Evolutionary conservation across 768 basidiomycete species (phyloP).

Genomic region (Coprinellus micaceus): DNA sequence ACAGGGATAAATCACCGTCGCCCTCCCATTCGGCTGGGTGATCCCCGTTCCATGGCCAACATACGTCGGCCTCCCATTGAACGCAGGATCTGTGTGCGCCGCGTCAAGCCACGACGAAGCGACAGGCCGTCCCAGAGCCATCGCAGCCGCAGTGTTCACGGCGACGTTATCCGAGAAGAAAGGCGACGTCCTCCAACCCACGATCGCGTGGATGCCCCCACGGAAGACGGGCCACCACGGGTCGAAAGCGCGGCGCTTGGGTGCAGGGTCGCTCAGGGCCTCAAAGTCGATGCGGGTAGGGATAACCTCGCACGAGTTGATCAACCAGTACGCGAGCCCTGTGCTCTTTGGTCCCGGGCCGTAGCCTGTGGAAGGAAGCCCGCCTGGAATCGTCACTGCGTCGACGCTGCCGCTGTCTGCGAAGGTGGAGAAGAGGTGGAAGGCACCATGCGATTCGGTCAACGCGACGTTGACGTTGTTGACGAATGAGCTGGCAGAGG

Average conservation of each 20-base stretch:
- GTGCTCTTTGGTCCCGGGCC: too few species aligned
- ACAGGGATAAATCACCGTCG: neutral
- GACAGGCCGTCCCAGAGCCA: conserved; percentile 6
- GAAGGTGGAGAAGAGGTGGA: conserved; percentile 6
- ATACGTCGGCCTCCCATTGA: neutral
- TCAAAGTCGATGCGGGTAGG: conserved; percentile 6
- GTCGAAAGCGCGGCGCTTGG: neutral
- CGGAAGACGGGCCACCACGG: conserved; percentile 10
- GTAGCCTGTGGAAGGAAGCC: neutral
- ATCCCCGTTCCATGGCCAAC: neutral
- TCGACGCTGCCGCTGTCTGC: conserved; percentile 1
- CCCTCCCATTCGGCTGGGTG: neutral
- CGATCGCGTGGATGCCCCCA: conserved; percentile 8
- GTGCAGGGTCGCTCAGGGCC: neutral
- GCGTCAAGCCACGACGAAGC: conserved; percentile 6
- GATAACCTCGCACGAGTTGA: conserved; percentile 10
- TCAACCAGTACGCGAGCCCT: conserved; percentile 7
- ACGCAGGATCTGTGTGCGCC: conserved; percentile 1
- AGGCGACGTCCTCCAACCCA: conserved; percentile 5
- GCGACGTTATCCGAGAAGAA: conserved; percentile 4
- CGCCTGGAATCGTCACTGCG: neutral
- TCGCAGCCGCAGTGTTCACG: neutral
- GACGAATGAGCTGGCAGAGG: conserved; percentile 3
- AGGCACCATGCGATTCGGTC: conserved; percentile 5
- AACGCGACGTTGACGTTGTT: conserved; percentile 8